These are phyloP conservation scores for Suillus subalutaceus DNA, from an alignment of 768 basidiomycete genomes.

Conservation along the genomic window DNA sequence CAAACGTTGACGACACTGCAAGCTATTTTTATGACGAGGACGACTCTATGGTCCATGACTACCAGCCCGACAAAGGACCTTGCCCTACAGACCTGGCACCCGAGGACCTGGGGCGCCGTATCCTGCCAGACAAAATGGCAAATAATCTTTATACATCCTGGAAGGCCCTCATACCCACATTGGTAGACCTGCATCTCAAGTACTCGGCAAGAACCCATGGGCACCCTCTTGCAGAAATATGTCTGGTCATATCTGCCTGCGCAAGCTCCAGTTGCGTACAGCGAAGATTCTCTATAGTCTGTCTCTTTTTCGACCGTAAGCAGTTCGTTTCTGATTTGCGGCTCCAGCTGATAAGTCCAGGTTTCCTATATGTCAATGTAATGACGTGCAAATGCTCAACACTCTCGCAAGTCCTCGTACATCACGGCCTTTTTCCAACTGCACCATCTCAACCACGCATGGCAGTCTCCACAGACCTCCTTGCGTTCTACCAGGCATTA, in stretches of 20 bases:
- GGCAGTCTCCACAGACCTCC: too few relatives aligned
- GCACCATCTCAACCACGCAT: too few relatives aligned
- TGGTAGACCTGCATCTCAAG: neutral
- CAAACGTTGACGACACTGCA: neutral
- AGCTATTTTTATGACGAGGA: neutral
- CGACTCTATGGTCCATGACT: neutral
- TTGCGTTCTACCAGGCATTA: slow-evolving; percentile 36
- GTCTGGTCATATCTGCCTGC: neutral
- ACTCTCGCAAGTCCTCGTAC: too few relatives aligned
- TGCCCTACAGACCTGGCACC: neutral
- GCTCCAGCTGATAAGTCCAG: slow-evolving; percentile 11
- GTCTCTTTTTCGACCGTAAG: slow-evolving; percentile 9
- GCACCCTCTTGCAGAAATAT: neutral
- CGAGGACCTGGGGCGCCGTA: neutral
- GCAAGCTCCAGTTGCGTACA: slow-evolving; percentile 1
- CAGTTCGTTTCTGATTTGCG: neutral
- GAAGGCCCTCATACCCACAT: slow-evolving; percentile 1
- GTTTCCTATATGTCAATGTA: slow-evolving; percentile 19
- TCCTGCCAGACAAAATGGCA: neutral
- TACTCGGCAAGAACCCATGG: too few relatives aligned
- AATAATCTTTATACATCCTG: neutral
- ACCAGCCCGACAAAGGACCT: neutral
- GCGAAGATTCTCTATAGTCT: neutral
- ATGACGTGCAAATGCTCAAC: too few relatives aligned
- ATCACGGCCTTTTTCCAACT: too few relatives aligned